These are phyloP conservation scores for Podospora bellae-mahoneyi DNA, from an alignment of 495 filamentous ascomycete species.

Conservation along the genomic window DNA sequence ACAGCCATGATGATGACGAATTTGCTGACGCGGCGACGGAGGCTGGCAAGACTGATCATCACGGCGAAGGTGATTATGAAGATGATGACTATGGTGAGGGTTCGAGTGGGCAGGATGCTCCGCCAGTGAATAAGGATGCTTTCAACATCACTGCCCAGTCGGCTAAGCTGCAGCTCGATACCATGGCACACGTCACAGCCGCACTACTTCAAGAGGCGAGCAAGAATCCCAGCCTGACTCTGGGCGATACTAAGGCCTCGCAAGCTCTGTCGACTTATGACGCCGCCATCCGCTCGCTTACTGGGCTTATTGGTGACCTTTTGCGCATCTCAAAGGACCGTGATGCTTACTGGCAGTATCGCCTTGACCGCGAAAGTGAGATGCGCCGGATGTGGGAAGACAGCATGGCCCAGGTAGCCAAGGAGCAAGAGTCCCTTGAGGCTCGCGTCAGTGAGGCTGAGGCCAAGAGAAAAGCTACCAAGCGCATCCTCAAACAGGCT, in stretches of 20 bases:
- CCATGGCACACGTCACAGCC: slow-evolving; percentile 75
- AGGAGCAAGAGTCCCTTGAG: slow-evolving; percentile 89
- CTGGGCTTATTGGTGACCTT: slow-evolving; percentile 79
- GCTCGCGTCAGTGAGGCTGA: slow-evolving; percentile 85
- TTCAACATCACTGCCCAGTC: slow-evolving; percentile 96
- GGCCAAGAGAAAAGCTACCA: slow-evolving; percentile 81
- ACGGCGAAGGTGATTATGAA: slow-evolving; percentile 58
- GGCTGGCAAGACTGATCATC: slow-evolving; percentile 27
- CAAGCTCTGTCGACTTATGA: slow-evolving; percentile 87
- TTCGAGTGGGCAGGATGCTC: slow-evolving; percentile 71
- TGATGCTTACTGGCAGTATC: slow-evolving; percentile 94
- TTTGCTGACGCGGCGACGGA: slow-evolving; percentile 39
- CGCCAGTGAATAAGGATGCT: slow-evolving; percentile 75
- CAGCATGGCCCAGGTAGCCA: slow-evolving; percentile 90
- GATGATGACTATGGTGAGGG: slow-evolving; percentile 82
- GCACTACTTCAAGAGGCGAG: slow-evolving; percentile 72
- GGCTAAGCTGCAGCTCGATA: slow-evolving; percentile 84
- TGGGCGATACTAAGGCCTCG: slow-evolving; percentile 70
- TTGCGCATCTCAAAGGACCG: slow-evolving; percentile 88
- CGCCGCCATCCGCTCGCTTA: slow-evolving; percentile 80
- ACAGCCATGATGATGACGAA: slow-evolving; percentile 44
- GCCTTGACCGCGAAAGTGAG: slow-evolving; percentile 82
- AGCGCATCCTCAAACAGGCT: slow-evolving; percentile 83
- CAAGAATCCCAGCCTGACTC: slow-evolving; percentile 62
- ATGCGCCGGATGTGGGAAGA: slow-evolving; percentile 96